Base-by-base conservation (phyloP, 2,329 filamentous ascomycete genomes). In the Aspergillus bombycis region DNA sequence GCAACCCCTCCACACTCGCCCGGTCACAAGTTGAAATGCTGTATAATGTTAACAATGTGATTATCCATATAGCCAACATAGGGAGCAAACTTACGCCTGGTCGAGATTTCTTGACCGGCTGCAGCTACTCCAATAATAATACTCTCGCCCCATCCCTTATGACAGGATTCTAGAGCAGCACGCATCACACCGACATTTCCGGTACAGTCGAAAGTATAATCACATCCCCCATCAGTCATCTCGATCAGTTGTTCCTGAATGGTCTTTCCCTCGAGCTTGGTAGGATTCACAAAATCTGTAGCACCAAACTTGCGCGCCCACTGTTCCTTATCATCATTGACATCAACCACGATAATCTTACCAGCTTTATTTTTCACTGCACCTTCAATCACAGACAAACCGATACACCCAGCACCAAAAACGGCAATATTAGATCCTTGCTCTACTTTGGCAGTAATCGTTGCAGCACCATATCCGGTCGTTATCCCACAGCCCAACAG, bases 151-250 rank as follows among this genome's bases (percentile, higher is more conserved):
- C 95, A 99, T 56, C 95, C 95, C 88, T 99, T 99, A 86, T 99
- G 95, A 85, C 94, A 97, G 57, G 95, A 94, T 84, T 99, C 94
- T 65, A 99, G 88, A 45, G 95, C 95, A 59, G 92, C 91, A 67
- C 95, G 88, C 95, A 97, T 99, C 61, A 99, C 95, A 71, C 89
- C 88, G 59, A 98, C 94, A 75, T 98, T 98, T 64, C 95, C 95
- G 10, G 95, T 99, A 86, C 95, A 98, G 84, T 99, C 95, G 78
- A 99, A 99, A 57, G 95, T 99, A 85, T 97, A 98, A 84, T 99
- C 95, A 78, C 93, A 96, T 58, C 95, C 95, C 69, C 95, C 95
- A 74, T 98, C 95, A 1, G 95, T 99, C 91, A 98, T 93, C 82
- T 98, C 94, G 71, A 98, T 88, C 68, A 99, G 86, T 83, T 94